Evolutionary conservation across 371 early-diverging fungal genomes (phyloP), one percentile per base, ranked within the genome.

Genomic region (Coemansia sp.): DNA sequence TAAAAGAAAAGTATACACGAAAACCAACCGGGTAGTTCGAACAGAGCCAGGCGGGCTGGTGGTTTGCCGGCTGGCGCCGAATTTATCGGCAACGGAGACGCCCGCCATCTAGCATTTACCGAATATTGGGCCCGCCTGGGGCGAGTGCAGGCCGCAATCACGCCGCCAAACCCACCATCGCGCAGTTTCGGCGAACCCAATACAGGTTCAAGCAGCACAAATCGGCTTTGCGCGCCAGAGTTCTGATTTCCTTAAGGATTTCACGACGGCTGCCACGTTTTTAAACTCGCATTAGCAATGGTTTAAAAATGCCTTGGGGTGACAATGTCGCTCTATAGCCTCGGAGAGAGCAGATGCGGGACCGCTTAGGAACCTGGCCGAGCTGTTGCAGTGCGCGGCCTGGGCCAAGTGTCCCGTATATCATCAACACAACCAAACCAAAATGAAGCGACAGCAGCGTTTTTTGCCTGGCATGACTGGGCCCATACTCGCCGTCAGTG

Each of bases 221-320:
- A 11, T 2, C 10, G 14, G 39, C 55, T 26, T 14, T 20, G 42
- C 43, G 7, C 11, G 8, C 14, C 34, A 16, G 3, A 5, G n/a
- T 36, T 10, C 36, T 5, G 32, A 13, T 42, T 61, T 41, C 26
- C 14, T 53, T 52, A 62, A 68, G 59, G 59, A 55, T 39, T 57
- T 45, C 39, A 68, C 69, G 69, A 68, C 69, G 69, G 69, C 65
- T 68, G 69, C 60, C 65, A 68, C 69, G 69, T 65, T 65, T 65
- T 65, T 47, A 35, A 38, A 31, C 43, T 31, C 31, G 6, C 31
- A 34, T 55, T 54, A n/a, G 40, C 50, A 38, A 54, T 69, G 59
- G 65, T 42, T 49, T 53, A 47, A 55, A 65, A 65, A 65, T 68
- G 69, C 69, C 69, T 60, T 43, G 66, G 53, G 0, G 49, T 48